Base-by-base conservation (phyloP, 768 basidiomycete genomes). In the Tulasnella sp. region DNA sequence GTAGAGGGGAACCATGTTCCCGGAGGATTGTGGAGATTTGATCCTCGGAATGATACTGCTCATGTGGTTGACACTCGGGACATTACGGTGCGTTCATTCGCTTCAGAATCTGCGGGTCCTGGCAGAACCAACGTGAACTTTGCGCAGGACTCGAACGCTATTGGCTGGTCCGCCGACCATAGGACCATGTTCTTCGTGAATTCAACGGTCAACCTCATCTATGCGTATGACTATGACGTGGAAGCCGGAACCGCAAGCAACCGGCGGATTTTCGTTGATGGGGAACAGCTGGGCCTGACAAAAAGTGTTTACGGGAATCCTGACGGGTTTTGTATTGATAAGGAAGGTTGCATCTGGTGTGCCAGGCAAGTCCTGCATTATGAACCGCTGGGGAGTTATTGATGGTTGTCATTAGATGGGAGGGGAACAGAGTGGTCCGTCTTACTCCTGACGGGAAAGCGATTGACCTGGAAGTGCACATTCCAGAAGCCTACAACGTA, bases 181-280 rank as follows among this genome's bases (percentile, higher is more conserved):
- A 90, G 87, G 82, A 92, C 87, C n/a, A 88, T 92, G 92, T 93
- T 92, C 85, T 92, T 92, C 84, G 93, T 92, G 79, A 91, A 93
- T 84, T 93, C 92, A 1, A 85, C 90, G 78, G 86, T 86, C n/a
- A 92, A 93, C 85, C 87, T 88, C 82, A 93, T 93, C 81, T 90
- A 91, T 81, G 90, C 90, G 31, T 92, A 92, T 83, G 91, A 92
- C 83, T 93, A 93, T 82, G 86, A 88, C 81, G 81, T 85, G 76
- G 84, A 89, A 28, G 86, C 89, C 73, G 92, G 92, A n/a, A 85
- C 86, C 20, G 83, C 92, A 54, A 87, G 88, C 64, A 91, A 92
- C 83, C 88, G 90, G 79, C 88, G 92, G 16, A 83, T 90, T 16
- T 89, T 90, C 76, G 86, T 92, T 72, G 90, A 93, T 83, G 90